These are phyloP conservation scores for Penicillium rolfsii DNA, from an alignment of 2,329 filamentous ascomycete species.

Conservation along the genomic window DNA sequence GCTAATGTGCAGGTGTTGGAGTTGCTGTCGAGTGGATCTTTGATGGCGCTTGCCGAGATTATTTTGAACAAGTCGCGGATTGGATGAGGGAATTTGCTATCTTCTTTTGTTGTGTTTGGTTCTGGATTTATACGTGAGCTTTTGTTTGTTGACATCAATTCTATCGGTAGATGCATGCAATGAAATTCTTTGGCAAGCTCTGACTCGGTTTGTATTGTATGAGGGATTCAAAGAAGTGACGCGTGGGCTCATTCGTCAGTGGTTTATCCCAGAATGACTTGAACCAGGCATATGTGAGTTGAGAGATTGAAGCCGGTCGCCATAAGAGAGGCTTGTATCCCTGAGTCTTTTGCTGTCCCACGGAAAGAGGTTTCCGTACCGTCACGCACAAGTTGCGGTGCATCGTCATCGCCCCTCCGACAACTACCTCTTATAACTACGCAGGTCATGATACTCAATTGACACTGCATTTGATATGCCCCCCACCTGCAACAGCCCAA, in stretches of 20 bases:
- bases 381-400: no score
- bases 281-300: no score
- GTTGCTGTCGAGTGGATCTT: conserved; percentile 31
- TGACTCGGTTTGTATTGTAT: not conserved
- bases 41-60: conserved; percentile 30
- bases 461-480: not conserved
- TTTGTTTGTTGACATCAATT: not conserved
- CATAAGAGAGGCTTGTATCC: no score
- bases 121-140: not conserved
- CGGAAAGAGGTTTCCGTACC: no score
- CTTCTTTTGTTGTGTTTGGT: not conserved
- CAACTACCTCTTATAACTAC: no score
- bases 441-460: no score
- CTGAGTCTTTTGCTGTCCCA: no score
- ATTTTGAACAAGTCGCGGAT: conserved; percentile 31
- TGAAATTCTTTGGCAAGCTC: not conserved
- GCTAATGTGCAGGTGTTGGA: conserved; percentile 38
- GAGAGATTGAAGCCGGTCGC: no score
- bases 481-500: not conserved
- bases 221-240: not conserved
- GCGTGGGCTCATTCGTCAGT: not conserved
- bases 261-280: no score
- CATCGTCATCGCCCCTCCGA: no score
- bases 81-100: conserved; percentile 4
- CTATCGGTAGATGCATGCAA: not conserved